phyloP scores from a whole-genome alignment of 257 asterid genomes.

The Echites panduratus region DNA sequence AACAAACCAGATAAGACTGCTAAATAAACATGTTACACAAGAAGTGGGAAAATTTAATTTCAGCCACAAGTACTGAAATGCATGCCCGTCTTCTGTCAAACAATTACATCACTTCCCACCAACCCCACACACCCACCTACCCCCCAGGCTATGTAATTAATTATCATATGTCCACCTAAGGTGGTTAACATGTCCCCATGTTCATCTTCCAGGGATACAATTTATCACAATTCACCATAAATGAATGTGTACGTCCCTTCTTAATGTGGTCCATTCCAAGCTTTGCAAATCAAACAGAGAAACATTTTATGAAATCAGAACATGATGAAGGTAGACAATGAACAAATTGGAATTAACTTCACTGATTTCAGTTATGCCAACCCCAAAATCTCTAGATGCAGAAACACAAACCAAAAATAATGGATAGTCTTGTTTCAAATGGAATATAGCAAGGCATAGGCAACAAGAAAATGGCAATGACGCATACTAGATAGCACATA shows the following conservation, averaged over 20 bases:
- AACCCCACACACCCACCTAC: too few species aligned
- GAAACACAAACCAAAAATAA: neutral
- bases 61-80: neutral
- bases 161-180: neutral
- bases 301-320: too few species aligned
- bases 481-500: neutral
- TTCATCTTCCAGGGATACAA: neutral
- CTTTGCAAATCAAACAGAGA: neutral
- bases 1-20: slow-evolving; percentile 21
- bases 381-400: neutral
- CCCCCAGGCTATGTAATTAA: neutral
- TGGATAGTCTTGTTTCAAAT: neutral
- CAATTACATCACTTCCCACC: neutral
- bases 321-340: neutral
- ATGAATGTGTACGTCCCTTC: neutral
- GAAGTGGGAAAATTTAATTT: neutral
- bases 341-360: neutral
- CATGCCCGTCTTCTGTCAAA: neutral
- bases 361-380: neutral
- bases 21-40: neutral
- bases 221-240: neutral
- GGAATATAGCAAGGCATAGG: neutral
- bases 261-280: neutral
- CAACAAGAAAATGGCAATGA: neutral
- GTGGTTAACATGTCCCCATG: neutral